phyloP scores from a whole-genome alignment of 2,329 filamentous ascomycete genomes.

The Passalora sequoiae region DNA sequence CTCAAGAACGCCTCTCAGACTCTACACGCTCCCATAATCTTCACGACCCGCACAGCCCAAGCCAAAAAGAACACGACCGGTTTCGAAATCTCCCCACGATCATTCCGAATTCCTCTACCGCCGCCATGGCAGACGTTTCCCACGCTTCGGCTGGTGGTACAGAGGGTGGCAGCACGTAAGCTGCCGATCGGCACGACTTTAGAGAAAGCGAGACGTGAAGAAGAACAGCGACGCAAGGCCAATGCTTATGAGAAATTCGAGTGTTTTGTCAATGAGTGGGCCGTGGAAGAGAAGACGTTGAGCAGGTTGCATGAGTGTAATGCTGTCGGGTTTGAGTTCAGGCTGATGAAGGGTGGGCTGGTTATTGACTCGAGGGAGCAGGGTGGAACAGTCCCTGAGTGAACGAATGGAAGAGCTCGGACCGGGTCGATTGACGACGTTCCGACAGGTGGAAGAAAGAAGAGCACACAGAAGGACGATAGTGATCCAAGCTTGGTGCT shows the following conservation, averaged over 20 bases:
- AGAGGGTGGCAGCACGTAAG: slow-evolving; percentile 32
- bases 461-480: no score
- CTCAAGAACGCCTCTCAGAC: slow-evolving; percentile 16
- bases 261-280: slow-evolving; percentile 28
- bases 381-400: background rate
- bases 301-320: slow-evolving; percentile 17
- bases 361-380: background rate
- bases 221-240: slow-evolving; percentile 33
- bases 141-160: slow-evolving; percentile 33
- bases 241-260: slow-evolving; percentile 36
- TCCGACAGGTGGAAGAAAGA: no score
- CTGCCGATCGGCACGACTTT: slow-evolving; percentile 37
- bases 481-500: no score
- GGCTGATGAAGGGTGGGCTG: background rate
- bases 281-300: slow-evolving; percentile 23
- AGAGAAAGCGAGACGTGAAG: slow-evolving; percentile 37
- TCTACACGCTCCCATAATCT: slow-evolving; percentile 27
- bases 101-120: slow-evolving; percentile 27
- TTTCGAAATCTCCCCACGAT: slow-evolving; percentile 9
- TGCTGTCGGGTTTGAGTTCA: slow-evolving; percentile 23
- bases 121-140: slow-evolving; percentile 27
- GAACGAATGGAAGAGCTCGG: no score
- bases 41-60: slow-evolving; percentile 21
- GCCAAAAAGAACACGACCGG: slow-evolving; percentile 7
- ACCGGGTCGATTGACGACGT: no score